Evolutionary conservation across 2,329 filamentous ascomycete genomes (phyloP), one percentile per base, ranked within the genome.

Genomic region (Aureobasidium leucospermi): DNA sequence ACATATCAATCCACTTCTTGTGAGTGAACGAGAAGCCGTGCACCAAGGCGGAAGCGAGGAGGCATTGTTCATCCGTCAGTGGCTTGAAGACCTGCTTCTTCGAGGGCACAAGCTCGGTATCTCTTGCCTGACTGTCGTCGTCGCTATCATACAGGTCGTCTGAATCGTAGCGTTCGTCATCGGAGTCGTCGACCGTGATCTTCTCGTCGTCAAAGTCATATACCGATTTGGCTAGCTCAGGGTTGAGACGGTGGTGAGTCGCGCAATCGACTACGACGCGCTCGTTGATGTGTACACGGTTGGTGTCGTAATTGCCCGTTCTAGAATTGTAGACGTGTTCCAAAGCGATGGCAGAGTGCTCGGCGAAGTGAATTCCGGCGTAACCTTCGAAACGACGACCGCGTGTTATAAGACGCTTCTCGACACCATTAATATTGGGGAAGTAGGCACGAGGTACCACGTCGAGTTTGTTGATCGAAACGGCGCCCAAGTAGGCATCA

Each of bases 1-100:
- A 71, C 64, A 73, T 72, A 32, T 70, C 65, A 58, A 70, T 67
- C 70, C 70, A 73, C 28, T 66, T 61, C 55, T 74, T 73, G 58
- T 67, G 64, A 5, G 65, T 64, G 34, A 73, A 68, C 13, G 66
- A 68, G 64, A 67, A 73, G n/a, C 71, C 71, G 34, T 68, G 69
- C 1, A 56, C 52, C 0, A 56, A 7, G 69, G 70, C 68, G 31
- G 66, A 69, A n/a, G 69, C 68, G 2, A 72, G 65, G 6, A 70
- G 62, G 55, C 65, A 66, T 58, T 68, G 67, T 10, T 64, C 65
- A 36, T 69, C 66, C n/a, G 52, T 56, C 31, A 56, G 10, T 6
- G 52, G 52, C 16, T 36, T 38, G 59, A 39, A 65, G 32, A 68
- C 63, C 5, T 36, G 16, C n/a, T 56, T 38, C 4, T 16, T 15